Base-by-base conservation (phyloP, 768 basidiomycete genomes). In the Boletus rubescentipes region DNA sequence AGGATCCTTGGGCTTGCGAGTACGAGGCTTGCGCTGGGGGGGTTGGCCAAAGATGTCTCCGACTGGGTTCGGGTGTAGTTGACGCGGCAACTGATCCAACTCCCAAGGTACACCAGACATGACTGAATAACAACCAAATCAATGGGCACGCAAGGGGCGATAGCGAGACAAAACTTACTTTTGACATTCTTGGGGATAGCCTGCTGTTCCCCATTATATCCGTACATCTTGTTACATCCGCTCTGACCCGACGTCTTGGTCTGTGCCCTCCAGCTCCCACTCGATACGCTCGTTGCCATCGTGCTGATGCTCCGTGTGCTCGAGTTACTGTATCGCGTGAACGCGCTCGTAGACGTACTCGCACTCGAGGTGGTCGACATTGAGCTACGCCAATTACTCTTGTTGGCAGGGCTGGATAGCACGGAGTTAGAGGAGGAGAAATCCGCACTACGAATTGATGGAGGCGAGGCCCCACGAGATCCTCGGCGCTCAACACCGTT, bases 61-160 rank as follows among this genome's bases (percentile, higher is more conserved):
- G 5, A 77, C 75, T 37, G 85, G 82, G 59, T 84, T 82, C 34
- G 75, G 71, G 65, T 86, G 76, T 58, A 82, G 78, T 55, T 81
- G 83, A 42, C 86, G 84, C 41, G 89, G 89, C 26, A 87, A 71
- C 65, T 89, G 77, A 65, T 77, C 72, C 51, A 91, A 72, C 64
- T 85, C 86, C 85, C 86, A 87, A 50, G 90, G 89, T 59, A 90
- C 78, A 68, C 89, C 89, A 55, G 76, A 77, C 80, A 91, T 83
- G 64, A 85, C 91, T 93, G 53, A 32, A 40, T 35, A 42, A 26
- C 42, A 55, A 53, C 5, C 14, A 0, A 20, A 34, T 63, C 30
- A 64, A 21, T 35, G 29, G 9, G 36, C 9, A 46, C 12, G 9
- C 30, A 44, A 5, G 16, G 23, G 12, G 15, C 2, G 7, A 26